Evolutionary conservation across 2,329 filamentous ascomycete species (phyloP), one percentile per base, ranked within the genome.

Genomic region (Calonectria fujianensis): DNA sequence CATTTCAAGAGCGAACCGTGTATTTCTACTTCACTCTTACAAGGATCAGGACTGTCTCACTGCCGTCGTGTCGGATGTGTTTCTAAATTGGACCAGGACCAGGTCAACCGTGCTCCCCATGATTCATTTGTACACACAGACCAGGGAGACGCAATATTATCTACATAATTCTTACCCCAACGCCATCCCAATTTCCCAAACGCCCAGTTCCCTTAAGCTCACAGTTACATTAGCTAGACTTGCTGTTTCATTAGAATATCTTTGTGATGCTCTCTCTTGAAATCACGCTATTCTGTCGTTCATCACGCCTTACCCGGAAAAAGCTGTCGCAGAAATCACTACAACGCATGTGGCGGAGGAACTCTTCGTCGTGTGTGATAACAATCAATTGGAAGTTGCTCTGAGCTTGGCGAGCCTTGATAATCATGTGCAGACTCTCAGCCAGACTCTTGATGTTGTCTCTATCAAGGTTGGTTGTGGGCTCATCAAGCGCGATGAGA

Each of bases 331-430:
- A 95, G 83, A 98, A 98, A 79, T 99, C 96, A 31, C 93, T 93
- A 84, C 96, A 98, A 79, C 96, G 93, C 97, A 99, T 99, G 82
- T 96, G 92, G 70, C 94, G 91, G 82, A 99, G 83, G 82, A 99
- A 99, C 82, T 98, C 95, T 86, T 98, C 97, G 86, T 99, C 97
- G 88, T 99, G 97, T 6, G 97, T 99, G 84, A 99, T 99, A 82
- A 99, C 95, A 82, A 99, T 97, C 71, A 99, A 91, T 88, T 99
- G 97, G 85, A 99, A 98, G 84, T 99, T 99, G 71, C 93, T 91
- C 89, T 99, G 97, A 75, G 93, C 92, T 83, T 94, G 92, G 10
- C 97, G 92, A 20, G 93, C 88, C 80, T 94, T 91, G 86, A 99
- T 98, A 82, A 99, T 98, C 81, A 93, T 91, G 82, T 97, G 94